Conservation (phyloP, 495 filamentous ascomycete genomes). For the Aspergillus incahuasiensis region DNA sequence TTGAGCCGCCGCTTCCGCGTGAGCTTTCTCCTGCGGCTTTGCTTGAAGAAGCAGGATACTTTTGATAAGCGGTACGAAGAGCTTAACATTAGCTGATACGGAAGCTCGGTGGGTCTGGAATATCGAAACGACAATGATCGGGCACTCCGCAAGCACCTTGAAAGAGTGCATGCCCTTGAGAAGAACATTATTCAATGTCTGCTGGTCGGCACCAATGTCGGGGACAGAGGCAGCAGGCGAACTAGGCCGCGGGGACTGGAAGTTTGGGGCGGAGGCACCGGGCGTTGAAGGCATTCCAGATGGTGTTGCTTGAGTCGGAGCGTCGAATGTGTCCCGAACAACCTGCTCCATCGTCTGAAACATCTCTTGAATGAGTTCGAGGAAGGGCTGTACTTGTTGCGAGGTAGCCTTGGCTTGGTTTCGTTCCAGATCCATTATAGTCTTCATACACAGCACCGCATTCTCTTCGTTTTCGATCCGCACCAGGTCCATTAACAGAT, state of each 20-base stretch:
- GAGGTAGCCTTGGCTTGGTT: slow-evolving; percentile 80
- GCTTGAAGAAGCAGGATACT: slow-evolving; percentile 84
- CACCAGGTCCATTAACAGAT: slow-evolving; percentile 82
- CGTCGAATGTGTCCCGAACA: slow-evolving; percentile 89
- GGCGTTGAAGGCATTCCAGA: slow-evolving; percentile 73
- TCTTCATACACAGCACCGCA: slow-evolving; percentile 95
- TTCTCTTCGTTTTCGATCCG: slow-evolving; percentile 96
- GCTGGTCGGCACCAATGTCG: slow-evolving; percentile 75
- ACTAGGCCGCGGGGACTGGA: slow-evolving; percentile 81
- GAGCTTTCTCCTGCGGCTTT: slow-evolving; percentile 87
- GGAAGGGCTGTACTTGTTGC: slow-evolving; percentile 78
- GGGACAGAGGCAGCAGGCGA: slow-evolving; percentile 78
- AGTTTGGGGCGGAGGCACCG: slow-evolving; percentile 62
- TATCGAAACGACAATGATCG: slow-evolving; percentile 97
- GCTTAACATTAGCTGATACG: slow-evolving; percentile 80
- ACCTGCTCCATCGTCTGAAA: slow-evolving; percentile 92
- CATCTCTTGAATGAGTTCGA: slow-evolving; percentile 90
- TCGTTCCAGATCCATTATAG: slow-evolving; percentile 90
- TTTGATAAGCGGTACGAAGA: slow-evolving; percentile 92
- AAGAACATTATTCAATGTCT: slow-evolving; percentile 65
- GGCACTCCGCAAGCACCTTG: slow-evolving; percentile 95
- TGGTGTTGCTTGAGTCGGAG: slow-evolving; percentile 56
- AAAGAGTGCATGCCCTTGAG: slow-evolving; percentile 96
- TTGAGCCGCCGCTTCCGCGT: slow-evolving; percentile 70
- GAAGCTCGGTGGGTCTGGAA: slow-evolving; percentile 85